Evolutionary conservation across 768 basidiomycete genomes (phyloP), one percentile per base, ranked within the genome.

Genomic region (Suillus plorans): DNA sequence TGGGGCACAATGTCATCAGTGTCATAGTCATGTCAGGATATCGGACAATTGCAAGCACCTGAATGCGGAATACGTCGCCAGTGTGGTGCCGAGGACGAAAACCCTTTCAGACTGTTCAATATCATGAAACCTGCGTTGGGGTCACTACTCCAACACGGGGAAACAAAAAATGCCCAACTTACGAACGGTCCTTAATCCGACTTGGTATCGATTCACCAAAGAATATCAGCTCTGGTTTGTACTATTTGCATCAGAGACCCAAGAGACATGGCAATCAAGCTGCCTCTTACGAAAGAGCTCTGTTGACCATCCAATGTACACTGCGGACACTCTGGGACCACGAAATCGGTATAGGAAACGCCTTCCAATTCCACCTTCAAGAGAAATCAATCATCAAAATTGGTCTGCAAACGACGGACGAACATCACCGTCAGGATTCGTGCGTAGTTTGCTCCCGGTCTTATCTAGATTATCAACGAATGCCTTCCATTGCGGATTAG

Each of bases 371-470:
- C 94, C 69, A 96, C 89, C 94, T 95, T 66, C 5, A 61, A 42
- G n/a, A 13, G 13, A 20, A 18, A 20, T 28, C 9, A 49, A 60
- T 31, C 63, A 34, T 37, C 13, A 36, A 56, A 31, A n/a, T 50
- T 37, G 28, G 7, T 34, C 28, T 52, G 6, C 44, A 62, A 61
- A 58, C 45, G 18, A 62, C 37, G 45, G 8, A 82, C 84, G 64
- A 69, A 92, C 95, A 79, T 97, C 95, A 74, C 95, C 95, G 69
- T 97, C 95, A 13, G 95, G 95, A 74, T 97, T 97, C 31, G 92
- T 96, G 64, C 92, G 83, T 2, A 85, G 89, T 63, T 85, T 83
- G 52, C 77, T 74, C 5, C 88, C 86, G 0, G 82, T 82, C 34
- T 77, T 77, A 72, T 89, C 86, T 57, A 90, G 74, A 52, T 89